phyloP scores from a whole-genome alignment of 805 yeast genomes.

The Brettanomyces custersianus region DNA sequence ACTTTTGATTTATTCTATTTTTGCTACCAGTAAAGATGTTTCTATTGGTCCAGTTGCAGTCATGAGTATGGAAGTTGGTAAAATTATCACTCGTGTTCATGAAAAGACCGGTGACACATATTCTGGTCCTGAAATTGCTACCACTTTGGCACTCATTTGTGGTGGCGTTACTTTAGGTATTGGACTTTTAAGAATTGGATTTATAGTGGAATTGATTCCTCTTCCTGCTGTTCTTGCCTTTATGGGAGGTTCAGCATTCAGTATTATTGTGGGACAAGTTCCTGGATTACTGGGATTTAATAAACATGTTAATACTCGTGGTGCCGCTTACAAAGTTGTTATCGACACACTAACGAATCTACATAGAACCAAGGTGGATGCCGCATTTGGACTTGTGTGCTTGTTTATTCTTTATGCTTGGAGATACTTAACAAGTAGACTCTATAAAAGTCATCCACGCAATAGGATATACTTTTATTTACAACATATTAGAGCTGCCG shows the following conservation, averaged over 20 bases:
- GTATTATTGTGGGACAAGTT: constrained; percentile 75
- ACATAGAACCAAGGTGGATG: constrained; percentile 62
- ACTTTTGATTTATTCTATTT: constrained; percentile 77
- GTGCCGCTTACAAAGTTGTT: constrained; percentile 58
- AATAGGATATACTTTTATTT: constrained; percentile 56
- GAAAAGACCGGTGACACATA: constrained; percentile 27
- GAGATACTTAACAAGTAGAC: constrained; percentile 54
- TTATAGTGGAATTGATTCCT: constrained; percentile 81
- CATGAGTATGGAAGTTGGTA: constrained; percentile 80
- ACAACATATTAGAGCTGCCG: constrained; percentile 72
- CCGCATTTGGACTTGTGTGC: constrained; percentile 80
- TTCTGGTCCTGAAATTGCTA: constrained; percentile 70
- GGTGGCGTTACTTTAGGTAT: constrained; percentile 79
- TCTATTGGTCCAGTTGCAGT: constrained; percentile 97
- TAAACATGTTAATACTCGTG: constrained; percentile 61
- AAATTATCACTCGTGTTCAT: constrained; percentile 60
- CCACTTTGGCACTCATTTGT: constrained; percentile 68
- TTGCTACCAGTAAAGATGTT: constrained; percentile 93
- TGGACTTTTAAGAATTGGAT: constrained; percentile 79
- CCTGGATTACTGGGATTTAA: constrained; percentile 77
- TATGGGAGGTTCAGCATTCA: constrained; percentile 90
- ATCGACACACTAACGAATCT: constrained; percentile 66
- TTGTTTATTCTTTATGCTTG: constrained; percentile 63
- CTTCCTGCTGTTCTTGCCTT: constrained; percentile 90
- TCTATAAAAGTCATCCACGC: constrained; percentile 57